phyloP scores from a whole-genome alignment of 345 rosid species.

The Cochlearia excelsa region DNA sequence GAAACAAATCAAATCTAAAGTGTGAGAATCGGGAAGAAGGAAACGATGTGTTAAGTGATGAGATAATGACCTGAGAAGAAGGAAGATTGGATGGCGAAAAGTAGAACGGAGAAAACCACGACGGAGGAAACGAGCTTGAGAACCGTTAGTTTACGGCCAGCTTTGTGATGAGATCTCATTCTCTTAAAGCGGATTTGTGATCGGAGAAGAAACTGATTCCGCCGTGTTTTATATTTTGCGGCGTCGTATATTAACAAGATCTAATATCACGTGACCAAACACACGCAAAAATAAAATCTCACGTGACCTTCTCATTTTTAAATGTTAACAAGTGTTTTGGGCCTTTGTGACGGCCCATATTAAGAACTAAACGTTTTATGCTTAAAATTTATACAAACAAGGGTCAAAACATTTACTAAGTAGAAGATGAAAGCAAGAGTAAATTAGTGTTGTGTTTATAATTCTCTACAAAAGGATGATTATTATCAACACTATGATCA shows the following conservation, averaged over 20 bases:
- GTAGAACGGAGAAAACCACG: slow-evolving; percentile 49
- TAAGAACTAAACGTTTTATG: too few relatives aligned
- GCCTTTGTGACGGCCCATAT: too few relatives aligned
- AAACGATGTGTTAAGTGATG: neutral
- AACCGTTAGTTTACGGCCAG: slow-evolving; percentile 46
- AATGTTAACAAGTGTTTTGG: too few relatives aligned
- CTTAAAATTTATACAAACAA: slow-evolving; percentile 10
- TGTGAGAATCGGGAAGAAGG: neutral
- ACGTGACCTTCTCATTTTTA: slow-evolving; percentile 12
- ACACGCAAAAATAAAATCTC: neutral
- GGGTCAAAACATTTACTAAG: slow-evolving; percentile 1
- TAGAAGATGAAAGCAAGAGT: slow-evolving; percentile 42
- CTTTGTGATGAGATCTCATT: slow-evolving; percentile 53
- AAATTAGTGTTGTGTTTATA: slow-evolving; percentile 12
- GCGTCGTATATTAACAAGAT: slow-evolving; percentile 11
- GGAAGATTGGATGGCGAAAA: slow-evolving; percentile 64
- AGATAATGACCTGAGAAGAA: slow-evolving; percentile 54
- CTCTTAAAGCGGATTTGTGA: neutral
- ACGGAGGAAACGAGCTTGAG: slow-evolving; percentile 57
- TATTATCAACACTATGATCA: slow-evolving; percentile 21
- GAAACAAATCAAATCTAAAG: neutral
- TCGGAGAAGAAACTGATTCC: slow-evolving; percentile 23
- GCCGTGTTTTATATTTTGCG: slow-evolving; percentile 10
- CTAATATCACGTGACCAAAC: neutral
- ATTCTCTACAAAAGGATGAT: slow-evolving; percentile 45